Base-by-base conservation (phyloP, 176 grass and related monocot species). In the Miscanthus lutarioriparius region DNA sequence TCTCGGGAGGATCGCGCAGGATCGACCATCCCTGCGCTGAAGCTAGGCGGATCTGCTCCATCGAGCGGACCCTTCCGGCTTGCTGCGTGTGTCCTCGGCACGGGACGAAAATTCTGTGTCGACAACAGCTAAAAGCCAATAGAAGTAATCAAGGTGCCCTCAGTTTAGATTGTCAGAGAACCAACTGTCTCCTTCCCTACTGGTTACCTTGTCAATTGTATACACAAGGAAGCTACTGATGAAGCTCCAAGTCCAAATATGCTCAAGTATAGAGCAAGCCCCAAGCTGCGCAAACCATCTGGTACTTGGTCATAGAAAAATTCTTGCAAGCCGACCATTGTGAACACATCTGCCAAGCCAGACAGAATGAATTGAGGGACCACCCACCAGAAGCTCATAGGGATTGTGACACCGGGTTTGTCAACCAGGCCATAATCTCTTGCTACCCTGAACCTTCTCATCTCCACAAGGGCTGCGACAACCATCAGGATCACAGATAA, bases 231-330 rank as follows among this genome's bases (percentile, higher is more conserved):
- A 81, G 41, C 88, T 86, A 69, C 88, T 86, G 19, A 86, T 69
- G 53, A 85, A 86, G 40, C 78, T 81, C n/a, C 88, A 25, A 86
- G 27, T 49, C 83, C 83, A 69, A 90, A 64, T 38, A 90, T 90
- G 84, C 88, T 88, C 64, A 90, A 28, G 70, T 88, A 93, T 30
- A 90, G 76, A 47, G 92, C 89, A 59, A 94, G 78, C 7, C 92
- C 89, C 3, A 91, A 77, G 78, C 92, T 91, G 58, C 83, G 80
- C 62, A 94, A 59, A 32, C 33, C 44, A 39, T 91, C 88, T 17
- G 92, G 86, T 47, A 93, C 82, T 76, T 94, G 92, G 38, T 94
- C 89, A 10, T 94, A 94, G 71, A 91, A 94, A 28, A 94, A 86
- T 61, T 91, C 92, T 62, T 94, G 88, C 47, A 94, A 72, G 15